Conservation (phyloP, 441 rosid species). For the Aleurites moluccanus region DNA sequence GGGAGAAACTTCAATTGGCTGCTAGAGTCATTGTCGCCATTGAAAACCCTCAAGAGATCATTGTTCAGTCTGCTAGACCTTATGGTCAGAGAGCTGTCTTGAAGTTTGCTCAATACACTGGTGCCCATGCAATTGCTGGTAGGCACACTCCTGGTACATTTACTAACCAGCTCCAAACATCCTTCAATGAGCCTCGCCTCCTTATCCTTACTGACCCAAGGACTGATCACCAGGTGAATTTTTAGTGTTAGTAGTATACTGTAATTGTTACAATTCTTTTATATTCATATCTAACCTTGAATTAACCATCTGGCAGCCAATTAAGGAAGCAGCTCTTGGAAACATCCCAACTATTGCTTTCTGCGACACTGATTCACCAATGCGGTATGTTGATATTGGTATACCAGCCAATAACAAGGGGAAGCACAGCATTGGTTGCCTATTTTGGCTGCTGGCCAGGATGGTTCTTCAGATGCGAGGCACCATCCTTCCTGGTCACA, state of each 20-base stretch:
- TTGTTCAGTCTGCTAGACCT: constrained; percentile 91
- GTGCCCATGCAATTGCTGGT: constrained; percentile 92
- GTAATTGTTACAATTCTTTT: too few species aligned
- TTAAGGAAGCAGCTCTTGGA: constrained; percentile 95
- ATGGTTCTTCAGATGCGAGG: constrained; percentile 99
- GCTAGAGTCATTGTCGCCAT: constrained; percentile 85
- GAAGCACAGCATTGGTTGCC: constrained; percentile 91
- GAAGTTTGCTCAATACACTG: constrained; percentile 90
- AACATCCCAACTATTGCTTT: constrained; percentile 92
- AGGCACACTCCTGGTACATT: constrained; percentile 99
- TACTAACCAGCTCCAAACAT: constrained; percentile 85
- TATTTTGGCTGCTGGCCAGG: constrained; percentile 91
- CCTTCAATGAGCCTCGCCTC: constrained; percentile 85
- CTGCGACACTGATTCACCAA: constrained; percentile 93
- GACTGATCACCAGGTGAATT: constrained; percentile 81
- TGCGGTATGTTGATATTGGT: constrained; percentile 84
- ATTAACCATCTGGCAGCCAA: constrained; percentile 53
- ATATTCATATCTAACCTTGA: not conserved
- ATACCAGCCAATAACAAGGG: constrained; percentile 98
- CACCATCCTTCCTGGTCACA: constrained; percentile 67
- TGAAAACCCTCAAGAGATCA: constrained; percentile 89
- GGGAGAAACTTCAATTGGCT: constrained; percentile 89
- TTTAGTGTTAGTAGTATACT: not conserved
- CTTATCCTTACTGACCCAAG: constrained; percentile 89
- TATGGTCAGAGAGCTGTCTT: constrained; percentile 88